Evolutionary conservation across 768 basidiomycete species (phyloP).

Genomic region (Tulasnella sp.): DNA sequence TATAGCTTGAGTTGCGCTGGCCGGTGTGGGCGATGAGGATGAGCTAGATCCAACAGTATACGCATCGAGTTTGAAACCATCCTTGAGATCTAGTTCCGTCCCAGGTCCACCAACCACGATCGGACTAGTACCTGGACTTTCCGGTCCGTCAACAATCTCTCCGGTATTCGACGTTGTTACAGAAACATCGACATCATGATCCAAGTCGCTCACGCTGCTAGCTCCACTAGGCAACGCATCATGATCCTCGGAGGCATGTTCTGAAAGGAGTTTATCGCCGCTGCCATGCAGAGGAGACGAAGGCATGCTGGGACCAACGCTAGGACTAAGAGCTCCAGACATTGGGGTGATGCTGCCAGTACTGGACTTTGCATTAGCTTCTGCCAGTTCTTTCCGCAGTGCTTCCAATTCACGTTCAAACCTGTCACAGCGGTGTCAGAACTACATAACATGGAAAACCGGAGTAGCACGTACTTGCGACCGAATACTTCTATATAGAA

Average conservation of each 20-base stretch:
- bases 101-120: constrained; percentile 2
- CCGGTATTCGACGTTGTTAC: constrained; percentile 3
- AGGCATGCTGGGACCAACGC: neutral
- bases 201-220: no score
- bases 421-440: constrained; percentile 31
- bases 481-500: constrained; percentile 97
- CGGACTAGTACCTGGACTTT: constrained; percentile 5
- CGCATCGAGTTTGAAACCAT: constrained; percentile 9
- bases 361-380: constrained; percentile 23
- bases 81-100: constrained; percentile 6
- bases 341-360: neutral
- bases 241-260: constrained; percentile 1
- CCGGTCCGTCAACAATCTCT: constrained; percentile 5
- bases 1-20: neutral
- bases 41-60: no score
- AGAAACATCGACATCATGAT: no score
- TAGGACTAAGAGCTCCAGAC: no score
- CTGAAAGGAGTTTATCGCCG: neutral
- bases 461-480: constrained; percentile 48
- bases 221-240: constrained; percentile 4
- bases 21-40: no score
- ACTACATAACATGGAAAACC: constrained; percentile 1
- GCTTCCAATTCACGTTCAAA: constrained; percentile 89
- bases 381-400: constrained; percentile 78
- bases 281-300: no score